phyloP scores from a whole-genome alignment of 1,284 basidiomycete species.

The Cryptococcus sp. region DNA sequence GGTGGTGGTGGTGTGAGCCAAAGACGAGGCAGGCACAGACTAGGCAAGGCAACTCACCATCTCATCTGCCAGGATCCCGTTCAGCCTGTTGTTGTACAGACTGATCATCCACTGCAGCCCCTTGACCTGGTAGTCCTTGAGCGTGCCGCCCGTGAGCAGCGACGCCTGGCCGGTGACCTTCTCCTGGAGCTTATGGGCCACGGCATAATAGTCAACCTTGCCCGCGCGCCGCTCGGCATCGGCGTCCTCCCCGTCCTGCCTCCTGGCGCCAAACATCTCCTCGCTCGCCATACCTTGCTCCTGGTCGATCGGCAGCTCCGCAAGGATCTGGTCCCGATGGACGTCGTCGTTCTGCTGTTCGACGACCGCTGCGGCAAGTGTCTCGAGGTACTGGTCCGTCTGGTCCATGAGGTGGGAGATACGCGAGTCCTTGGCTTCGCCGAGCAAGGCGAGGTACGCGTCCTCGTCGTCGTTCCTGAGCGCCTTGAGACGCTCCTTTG shows the following conservation, averaged over 20 bases:
- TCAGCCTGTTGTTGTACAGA: slow-evolving; percentile 85
- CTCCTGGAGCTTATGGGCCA: slow-evolving; percentile 91
- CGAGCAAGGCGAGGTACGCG: slow-evolving; percentile 97
- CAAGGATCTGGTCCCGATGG: slow-evolving; percentile 32
- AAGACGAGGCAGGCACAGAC: background rate
- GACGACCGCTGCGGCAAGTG: slow-evolving; percentile 88
- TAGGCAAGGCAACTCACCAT: slow-evolving; percentile 75
- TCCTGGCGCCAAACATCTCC: slow-evolving; percentile 82
- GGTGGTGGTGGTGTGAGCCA: slow-evolving; percentile 63
- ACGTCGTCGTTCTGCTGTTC: slow-evolving; percentile 83
- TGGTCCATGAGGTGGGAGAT: slow-evolving; percentile 94
- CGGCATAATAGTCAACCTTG: slow-evolving; percentile 95
- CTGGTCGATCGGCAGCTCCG: slow-evolving; percentile 52
- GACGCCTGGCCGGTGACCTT: slow-evolving; percentile 77
- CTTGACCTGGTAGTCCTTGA: slow-evolving; percentile 93
- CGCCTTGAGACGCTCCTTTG: slow-evolving; percentile 97
- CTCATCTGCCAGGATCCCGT: slow-evolving; percentile 90
- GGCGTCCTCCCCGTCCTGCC: slow-evolving; percentile 62
- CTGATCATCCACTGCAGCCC: slow-evolving; percentile 97
- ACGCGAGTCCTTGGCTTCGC: slow-evolving; percentile 98
- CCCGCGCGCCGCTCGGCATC: slow-evolving; percentile 55
- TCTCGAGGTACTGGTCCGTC: slow-evolving; percentile 93
- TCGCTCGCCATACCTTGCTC: slow-evolving; percentile 78
- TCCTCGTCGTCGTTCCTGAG: slow-evolving; percentile 98
- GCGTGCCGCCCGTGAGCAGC: slow-evolving; percentile 74